Evolutionary conservation across 768 basidiomycete species (phyloP).

Genomic region (Lepiota brunneoincarnata): DNA sequence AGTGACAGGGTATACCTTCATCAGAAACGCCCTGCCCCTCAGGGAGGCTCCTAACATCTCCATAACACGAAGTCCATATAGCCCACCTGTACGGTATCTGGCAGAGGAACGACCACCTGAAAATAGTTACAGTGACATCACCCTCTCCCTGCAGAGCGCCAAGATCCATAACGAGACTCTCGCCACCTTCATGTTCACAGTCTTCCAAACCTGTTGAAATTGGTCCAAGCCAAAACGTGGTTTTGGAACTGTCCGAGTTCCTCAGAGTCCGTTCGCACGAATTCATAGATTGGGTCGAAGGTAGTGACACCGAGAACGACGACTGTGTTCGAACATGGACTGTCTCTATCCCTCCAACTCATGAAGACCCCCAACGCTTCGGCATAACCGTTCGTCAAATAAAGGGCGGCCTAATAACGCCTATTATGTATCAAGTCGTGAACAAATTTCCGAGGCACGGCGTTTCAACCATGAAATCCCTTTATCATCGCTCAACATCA

Average conservation of each 20-base stretch:
- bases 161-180: conserved; percentile 42
- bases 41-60: conserved; percentile 27
- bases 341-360: conserved; percentile 36
- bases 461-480: conserved; percentile 27
- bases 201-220: conserved; percentile 30
- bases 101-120: conserved; percentile 38
- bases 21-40: conserved; percentile 52
- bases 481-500: conserved; percentile 32
- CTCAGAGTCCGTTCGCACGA: conserved; percentile 34
- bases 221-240: conserved; percentile 48
- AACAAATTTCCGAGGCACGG: conserved; percentile 30
- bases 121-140: conserved; percentile 14
- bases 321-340: conserved; percentile 69
- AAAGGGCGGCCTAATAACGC: conserved; percentile 52
- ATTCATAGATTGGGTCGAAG: conserved; percentile 51
- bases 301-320: conserved; percentile 46
- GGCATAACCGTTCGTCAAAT: conserved; percentile 39
- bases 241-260: conserved; percentile 52
- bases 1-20: conserved; percentile 51
- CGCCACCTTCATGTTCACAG: conserved; percentile 53
- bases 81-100: conserved; percentile 53
- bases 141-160: conserved; percentile 32
- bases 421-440: conserved; percentile 49
- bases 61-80: conserved; percentile 45
- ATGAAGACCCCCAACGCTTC: conserved; percentile 4